phyloP scores from a whole-genome alignment of 2,329 filamentous ascomycete genomes.

The Penicillium sp. region DNA sequence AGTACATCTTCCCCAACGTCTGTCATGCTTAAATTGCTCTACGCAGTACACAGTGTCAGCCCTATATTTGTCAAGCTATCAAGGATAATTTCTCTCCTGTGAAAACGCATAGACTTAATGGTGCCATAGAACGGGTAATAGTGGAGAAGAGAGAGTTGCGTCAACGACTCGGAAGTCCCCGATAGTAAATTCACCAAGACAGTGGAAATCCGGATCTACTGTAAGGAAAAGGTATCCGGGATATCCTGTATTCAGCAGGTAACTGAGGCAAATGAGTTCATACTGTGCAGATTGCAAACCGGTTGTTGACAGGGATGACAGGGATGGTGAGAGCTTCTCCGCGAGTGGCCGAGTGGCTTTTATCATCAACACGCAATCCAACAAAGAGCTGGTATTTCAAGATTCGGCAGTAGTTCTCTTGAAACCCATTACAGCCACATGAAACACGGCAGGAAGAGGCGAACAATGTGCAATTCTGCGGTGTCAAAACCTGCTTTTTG shows the following conservation, averaged over 20 bases:
- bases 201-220: background rate
- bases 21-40: background rate
- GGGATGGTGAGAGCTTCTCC: background rate
- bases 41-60: background rate
- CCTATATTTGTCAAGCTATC: background rate
- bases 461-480: constrained; percentile 2
- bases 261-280: background rate
- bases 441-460: constrained; percentile 6
- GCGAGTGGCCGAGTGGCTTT: too few species aligned
- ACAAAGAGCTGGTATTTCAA: background rate
- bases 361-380: background rate
- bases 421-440: background rate
- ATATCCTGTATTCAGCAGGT: background rate
- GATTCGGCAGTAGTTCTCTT: background rate
- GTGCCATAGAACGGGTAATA: background rate
- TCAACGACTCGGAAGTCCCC: background rate
- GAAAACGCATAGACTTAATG: background rate
- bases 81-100: background rate
- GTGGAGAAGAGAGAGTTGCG: background rate
- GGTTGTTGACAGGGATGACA: background rate
- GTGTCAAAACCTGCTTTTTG: constrained; percentile 25
- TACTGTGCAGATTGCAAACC: background rate
- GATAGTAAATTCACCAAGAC: background rate
- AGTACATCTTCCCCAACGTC: constrained; percentile 1
- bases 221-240: background rate